These are phyloP conservation scores for Daldinia bambusicola DNA, from an alignment of 495 filamentous ascomycete species.

Conservation along the genomic window DNA sequence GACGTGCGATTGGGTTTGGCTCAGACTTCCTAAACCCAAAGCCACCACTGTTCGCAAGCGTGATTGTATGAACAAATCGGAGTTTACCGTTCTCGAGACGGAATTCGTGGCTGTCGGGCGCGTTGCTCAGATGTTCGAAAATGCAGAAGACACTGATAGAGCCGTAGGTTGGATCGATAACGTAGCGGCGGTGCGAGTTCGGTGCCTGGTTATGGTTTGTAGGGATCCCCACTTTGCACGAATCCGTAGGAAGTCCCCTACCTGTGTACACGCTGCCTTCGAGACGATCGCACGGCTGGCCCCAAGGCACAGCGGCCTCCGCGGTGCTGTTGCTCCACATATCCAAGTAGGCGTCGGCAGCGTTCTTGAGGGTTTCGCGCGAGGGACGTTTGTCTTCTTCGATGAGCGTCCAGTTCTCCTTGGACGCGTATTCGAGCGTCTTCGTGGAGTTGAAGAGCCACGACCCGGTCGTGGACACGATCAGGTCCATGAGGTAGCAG, in stretches of 20 bases:
- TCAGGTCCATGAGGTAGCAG: constrained; percentile 51
- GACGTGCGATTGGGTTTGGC: constrained; percentile 1
- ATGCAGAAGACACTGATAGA: constrained; percentile 53
- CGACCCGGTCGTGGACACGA: constrained; percentile 52
- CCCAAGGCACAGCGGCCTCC: constrained; percentile 52
- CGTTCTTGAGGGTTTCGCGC: constrained; percentile 46
- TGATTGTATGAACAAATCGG: constrained; percentile 58
- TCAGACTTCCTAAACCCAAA: background rate
- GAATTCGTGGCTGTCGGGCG: constrained; percentile 57
- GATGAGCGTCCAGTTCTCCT: constrained; percentile 54
- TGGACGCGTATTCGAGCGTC: constrained; percentile 50
- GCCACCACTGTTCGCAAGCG: constrained; percentile 58
- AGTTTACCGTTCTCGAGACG: constrained; percentile 56
- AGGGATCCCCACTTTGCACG: constrained; percentile 54
- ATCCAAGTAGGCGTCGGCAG: constrained; percentile 56
- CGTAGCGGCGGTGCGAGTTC: constrained; percentile 53
- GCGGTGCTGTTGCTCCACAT: constrained; percentile 55
- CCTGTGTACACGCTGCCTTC: constrained; percentile 57
- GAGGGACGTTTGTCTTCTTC: constrained; percentile 45
- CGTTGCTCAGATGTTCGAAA: constrained; percentile 55
- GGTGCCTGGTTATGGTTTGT: constrained; percentile 53
- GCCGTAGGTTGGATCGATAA: constrained; percentile 54
- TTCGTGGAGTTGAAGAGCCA: constrained; percentile 56
- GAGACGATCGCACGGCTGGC: constrained; percentile 52
- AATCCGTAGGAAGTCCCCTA: constrained; percentile 47